Base-by-base conservation (phyloP, 108 stramenopile species). In the Pseudonitzschia pungens region DNA sequence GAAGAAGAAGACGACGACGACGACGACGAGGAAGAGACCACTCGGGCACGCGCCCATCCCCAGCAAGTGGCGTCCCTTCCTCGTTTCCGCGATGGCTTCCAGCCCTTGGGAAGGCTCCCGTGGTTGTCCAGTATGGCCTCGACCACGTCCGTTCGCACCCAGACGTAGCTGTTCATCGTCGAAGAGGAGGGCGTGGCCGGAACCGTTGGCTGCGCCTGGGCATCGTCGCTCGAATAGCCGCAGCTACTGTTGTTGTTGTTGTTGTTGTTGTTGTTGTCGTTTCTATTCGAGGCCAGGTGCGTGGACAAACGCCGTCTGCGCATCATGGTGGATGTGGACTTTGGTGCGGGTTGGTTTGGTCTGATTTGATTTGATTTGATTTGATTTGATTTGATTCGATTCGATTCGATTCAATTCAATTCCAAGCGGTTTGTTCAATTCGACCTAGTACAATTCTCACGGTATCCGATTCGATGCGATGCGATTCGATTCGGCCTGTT, bases 121-220 rank as follows among this genome's bases (percentile, higher is more conserved):
- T 77, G 48, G 43, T 80, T 77, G 63, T 72, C 57, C 66, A 72
- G 71, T 54, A 79, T 73, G 21, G 79, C 70, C 66, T 81, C 74
- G 1, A 84, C 72, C 3, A 79, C 42, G 28, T 84, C 83, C 11
- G 76, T 76, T 52, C 83, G 83, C 22, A 84, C 80, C 83, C 83
- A 84, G 18, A 84, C 79, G 65, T 74, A 79, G 41, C 44, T 74
- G 11, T 55, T 22, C 54, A 55, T 24, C 54, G 10, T 2, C 26
- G 54, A 24, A 55, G 54, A 24, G 10, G 54, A 55, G 10, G 54
- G 54, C 10, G 54, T 21, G 3, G 54, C 54, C 24, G 54, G 9
- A 2, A 36, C 45, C 20, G 63, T 62, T 59, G 57, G 5, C n/a
- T 22, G 20, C 10, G 57, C 27, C 29, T 31, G 57, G 29, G 29